Conservation (phyloP, 1,139 yeast genomes). For the Hansenula sp. region DNA sequence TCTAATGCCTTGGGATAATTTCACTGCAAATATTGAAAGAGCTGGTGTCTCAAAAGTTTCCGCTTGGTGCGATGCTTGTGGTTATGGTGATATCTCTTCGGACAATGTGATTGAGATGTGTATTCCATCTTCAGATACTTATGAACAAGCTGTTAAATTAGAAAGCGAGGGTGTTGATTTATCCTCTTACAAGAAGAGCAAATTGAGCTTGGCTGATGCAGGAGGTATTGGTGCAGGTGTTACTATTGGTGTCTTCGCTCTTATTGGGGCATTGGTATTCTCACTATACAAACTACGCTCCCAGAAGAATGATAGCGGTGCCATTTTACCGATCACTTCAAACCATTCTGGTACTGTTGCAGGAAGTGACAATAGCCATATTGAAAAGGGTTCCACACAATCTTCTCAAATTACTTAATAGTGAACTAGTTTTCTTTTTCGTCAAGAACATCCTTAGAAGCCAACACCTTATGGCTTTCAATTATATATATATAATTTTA, state of each 20-base stretch:
- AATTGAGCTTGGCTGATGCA: slow-evolving; percentile 34
- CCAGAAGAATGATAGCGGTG: background rate
- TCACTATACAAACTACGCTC: background rate
- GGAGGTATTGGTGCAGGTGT: slow-evolving; percentile 51
- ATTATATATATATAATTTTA: too few species aligned
- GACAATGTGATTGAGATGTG: slow-evolving; percentile 27
- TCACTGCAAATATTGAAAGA: slow-evolving; percentile 23
- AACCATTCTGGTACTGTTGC: background rate
- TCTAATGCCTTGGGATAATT: slow-evolving; percentile 31
- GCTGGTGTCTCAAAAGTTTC: slow-evolving; percentile 26
- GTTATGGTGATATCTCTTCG: slow-evolving; percentile 17
- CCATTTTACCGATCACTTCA: background rate
- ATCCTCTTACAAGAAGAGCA: slow-evolving; percentile 4
- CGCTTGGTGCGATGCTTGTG: slow-evolving; percentile 37
- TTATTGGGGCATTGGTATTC: slow-evolving; percentile 8
- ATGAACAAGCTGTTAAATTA: slow-evolving; percentile 25
- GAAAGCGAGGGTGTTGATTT: slow-evolving; percentile 27
- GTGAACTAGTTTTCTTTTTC: too few species aligned
- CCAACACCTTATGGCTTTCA: too few species aligned
- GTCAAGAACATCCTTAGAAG: too few species aligned
- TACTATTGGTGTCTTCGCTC: slow-evolving; percentile 35
- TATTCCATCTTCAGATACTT: slow-evolving; percentile 27
- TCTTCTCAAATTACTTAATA: too few species aligned
- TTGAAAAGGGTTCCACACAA: background rate
- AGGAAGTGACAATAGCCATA: background rate